A percentile compares a stretch with the other conserved stretches of the same genome.
Evolutionary conservation across 192 early-diverging fungal species (phyloP).

Genomic region (Entomortierella beljakovae): DNA sequence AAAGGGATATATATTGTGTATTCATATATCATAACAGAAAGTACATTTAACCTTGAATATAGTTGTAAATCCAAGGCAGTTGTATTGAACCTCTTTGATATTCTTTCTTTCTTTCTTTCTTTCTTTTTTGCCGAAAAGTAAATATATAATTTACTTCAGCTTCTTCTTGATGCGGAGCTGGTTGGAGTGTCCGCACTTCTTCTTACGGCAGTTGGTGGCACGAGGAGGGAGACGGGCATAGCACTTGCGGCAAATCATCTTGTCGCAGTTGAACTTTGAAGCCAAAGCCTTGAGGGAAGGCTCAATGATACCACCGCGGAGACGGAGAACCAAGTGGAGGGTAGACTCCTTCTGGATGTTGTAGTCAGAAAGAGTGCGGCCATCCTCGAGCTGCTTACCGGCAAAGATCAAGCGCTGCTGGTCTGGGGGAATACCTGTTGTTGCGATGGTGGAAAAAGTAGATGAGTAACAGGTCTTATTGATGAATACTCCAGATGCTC

Average conservation of each 20-base stretch:
- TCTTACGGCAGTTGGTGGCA: constrained; percentile 99
- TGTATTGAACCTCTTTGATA: too few relatives aligned
- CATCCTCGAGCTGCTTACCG: constrained; percentile 99
- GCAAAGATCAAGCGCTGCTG: constrained; percentile 99
- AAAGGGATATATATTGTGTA: too few relatives aligned
- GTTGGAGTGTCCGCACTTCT: constrained; percentile 99
- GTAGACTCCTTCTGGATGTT: constrained; percentile 99
- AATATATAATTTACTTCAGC: constrained; percentile 77
- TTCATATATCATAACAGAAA: too few relatives aligned
- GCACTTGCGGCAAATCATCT: constrained; percentile 99
- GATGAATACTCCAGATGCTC: too few relatives aligned
- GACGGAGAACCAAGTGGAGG: constrained; percentile 95
- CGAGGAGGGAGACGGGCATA: constrained; percentile 99
- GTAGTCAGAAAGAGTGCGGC: constrained; percentile 97
- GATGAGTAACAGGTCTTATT: too few relatives aligned
- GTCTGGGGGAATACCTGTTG: constrained; percentile 93
- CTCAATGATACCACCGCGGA: constrained; percentile 98
- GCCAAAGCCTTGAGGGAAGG: constrained; percentile 98
- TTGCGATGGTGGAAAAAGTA: too few relatives aligned
- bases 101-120: too few relatives aligned
- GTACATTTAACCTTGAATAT: too few relatives aligned
- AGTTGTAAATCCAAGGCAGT: too few relatives aligned
- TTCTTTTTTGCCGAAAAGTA: too few relatives aligned
- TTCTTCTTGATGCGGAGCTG: constrained; percentile 99
- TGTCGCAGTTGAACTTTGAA: constrained; percentile 99